These are phyloP conservation scores for Penicillium vulpinum DNA, from an alignment of 2,329 filamentous ascomycete genomes.

Conservation along the genomic window DNA sequence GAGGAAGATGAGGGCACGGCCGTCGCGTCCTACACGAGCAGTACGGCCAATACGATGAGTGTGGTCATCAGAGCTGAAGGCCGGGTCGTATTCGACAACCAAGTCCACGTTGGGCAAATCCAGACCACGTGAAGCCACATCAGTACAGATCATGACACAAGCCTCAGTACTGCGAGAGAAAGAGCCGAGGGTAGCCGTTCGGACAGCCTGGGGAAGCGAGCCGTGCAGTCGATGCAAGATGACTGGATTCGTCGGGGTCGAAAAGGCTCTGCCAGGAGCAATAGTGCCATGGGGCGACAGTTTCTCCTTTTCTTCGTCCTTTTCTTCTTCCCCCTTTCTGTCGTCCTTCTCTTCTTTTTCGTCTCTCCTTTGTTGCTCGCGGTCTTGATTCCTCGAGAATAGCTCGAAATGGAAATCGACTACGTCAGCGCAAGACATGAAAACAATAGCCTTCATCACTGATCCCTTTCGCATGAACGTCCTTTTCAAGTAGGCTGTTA, in stretches of 20 bases:
- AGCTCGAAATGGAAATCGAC: conserved; percentile 96
- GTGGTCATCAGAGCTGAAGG: conserved; percentile 90
- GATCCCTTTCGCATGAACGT: conserved; percentile 85
- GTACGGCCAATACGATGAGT: conserved; percentile 93
- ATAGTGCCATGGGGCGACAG: conserved; percentile 44
- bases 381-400: conserved; percentile 54
- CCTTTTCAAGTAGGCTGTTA: conserved; percentile 79
- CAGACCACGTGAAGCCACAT: conserved; percentile 91
- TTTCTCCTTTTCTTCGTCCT: conserved; percentile 28
- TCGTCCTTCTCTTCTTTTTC: conserved; percentile 25
- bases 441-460: conserved; percentile 95
- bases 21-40: conserved; percentile 84
- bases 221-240: conserved; percentile 85
- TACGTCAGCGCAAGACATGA: conserved; percentile 94
- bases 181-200: conserved; percentile 79
- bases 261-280: conserved; percentile 67
- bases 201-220: conserved; percentile 81
- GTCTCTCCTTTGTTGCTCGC: conserved; percentile 24
- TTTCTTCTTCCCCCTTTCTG: conserved; percentile 22
- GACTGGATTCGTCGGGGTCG: conserved; percentile 74
- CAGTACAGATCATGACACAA: conserved; percentile 85
- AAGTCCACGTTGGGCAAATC: conserved; percentile 94
- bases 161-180: conserved; percentile 75
- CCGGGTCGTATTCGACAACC: conserved; percentile 93
- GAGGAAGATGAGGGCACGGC: conserved; percentile 84